Base-by-base conservation (phyloP, 1,284 basidiomycete species). In the Phellopilus nigrolimitatus region DNA sequence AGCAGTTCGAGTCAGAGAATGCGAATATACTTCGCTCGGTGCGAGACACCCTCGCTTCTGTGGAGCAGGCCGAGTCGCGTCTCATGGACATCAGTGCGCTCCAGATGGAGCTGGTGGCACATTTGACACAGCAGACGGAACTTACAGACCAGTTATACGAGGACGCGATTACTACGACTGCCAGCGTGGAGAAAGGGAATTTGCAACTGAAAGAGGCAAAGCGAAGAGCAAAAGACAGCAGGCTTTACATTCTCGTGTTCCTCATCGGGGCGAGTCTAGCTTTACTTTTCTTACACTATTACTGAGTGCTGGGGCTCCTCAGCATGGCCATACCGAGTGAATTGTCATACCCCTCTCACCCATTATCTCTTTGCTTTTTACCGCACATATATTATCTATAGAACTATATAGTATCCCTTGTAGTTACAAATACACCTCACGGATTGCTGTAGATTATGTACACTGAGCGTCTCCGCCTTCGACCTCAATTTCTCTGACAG, bases 1-100 rank as follows among this genome's bases (percentile, higher is more conserved):
- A 90, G 60, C 88, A 91, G 66, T 95, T 95, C 61, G 93, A 95
- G 67, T 75, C 79, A 17, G 92, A 95, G 66, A 93, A 95, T 59
- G 88, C 90, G 27, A 82, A 81, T 56, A 84, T 95, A 49, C 69
- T 95, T 49, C 82, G 84, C 58, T 79, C 79, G 39, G 86, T 91
- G 24, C 88, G 94, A 64, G 82, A 90, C 59, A 89, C 88, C 12
- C 72, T 95, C 21, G 86, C 84, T 58, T 84, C 89, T 4, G 87
- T 95, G 45, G 88, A 93, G 64, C 84, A 88, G 64, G 93, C 93
- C 17, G 93, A 95, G 65, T 80, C 87, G 41, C 82, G 89, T 38
- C 69, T 95, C 55, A 76, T 91, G 72, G 93, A 95, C 64, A 97
- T 97, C 62, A 90, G 89, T 62, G 80, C 88, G 40, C 70, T 97